phyloP scores from a whole-genome alignment of 208 protist species.

The Leptomonas pyrrhocoris region DNA sequence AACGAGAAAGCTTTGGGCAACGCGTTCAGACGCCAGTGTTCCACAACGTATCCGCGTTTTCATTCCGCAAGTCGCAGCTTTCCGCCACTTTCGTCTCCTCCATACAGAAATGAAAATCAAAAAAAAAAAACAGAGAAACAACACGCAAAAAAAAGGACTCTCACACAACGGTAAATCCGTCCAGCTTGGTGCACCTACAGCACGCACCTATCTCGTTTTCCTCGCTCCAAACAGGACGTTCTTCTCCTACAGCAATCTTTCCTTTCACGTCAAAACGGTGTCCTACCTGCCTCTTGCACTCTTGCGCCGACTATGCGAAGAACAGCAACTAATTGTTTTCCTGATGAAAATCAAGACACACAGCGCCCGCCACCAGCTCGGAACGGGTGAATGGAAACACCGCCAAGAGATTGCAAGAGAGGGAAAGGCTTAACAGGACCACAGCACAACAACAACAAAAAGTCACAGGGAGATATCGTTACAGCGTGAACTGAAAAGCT shows the following conservation, averaged over 20 bases:
- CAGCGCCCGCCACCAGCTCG: no score
- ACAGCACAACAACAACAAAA: not conserved
- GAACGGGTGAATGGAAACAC: not conserved
- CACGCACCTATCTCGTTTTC: not conserved
- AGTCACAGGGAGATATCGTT: constrained; percentile 17
- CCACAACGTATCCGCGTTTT: not conserved
- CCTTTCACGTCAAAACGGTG: no score
- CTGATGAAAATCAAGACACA: no score
- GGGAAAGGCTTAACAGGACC: not conserved
- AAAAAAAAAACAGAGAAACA: constrained; percentile 12
- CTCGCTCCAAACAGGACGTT: no score
- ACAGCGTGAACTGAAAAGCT: not conserved
- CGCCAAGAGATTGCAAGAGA: not conserved
- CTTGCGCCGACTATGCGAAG: no score
- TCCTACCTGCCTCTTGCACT: no score
- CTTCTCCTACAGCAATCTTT: no score
- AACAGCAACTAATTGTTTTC: no score
- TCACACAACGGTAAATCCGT: constrained; percentile 9
- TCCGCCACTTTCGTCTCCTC: not conserved
- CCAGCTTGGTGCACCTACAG: not conserved
- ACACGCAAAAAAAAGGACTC: constrained; percentile 3
- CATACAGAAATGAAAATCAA: constrained; percentile 14
- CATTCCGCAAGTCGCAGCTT: not conserved
- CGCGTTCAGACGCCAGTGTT: not conserved
- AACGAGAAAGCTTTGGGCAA: constrained; percentile 10